Percentiles rank a stretch among this genome's conserved stretches.
Conservation (phyloP, 805 yeast genomes). For the Wickerhamiella australiensis region DNA sequence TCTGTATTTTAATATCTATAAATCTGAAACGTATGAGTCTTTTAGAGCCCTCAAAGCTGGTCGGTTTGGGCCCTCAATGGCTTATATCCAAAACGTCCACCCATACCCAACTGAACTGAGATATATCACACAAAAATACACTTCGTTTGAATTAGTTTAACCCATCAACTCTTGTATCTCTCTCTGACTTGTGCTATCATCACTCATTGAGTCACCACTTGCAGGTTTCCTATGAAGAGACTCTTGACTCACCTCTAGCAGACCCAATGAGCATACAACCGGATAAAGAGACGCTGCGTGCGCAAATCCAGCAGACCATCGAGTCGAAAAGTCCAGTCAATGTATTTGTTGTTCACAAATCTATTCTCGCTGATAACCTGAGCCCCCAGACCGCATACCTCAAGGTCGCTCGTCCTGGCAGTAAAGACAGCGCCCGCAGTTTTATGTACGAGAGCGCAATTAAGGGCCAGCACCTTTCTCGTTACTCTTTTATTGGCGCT, state of each 20-base stretch:
- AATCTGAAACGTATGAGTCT: too few relatives aligned
- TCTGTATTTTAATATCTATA: too few relatives aligned
- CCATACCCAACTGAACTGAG: too few relatives aligned
- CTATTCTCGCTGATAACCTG: conserved; percentile 60
- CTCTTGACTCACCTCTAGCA: too few relatives aligned
- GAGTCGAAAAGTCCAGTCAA: conserved; percentile 38
- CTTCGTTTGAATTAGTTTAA: too few relatives aligned
- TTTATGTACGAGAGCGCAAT: conserved; percentile 81
- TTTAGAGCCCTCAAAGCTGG: too few relatives aligned
- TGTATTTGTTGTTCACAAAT: conserved; percentile 69
- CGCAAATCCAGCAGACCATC: conserved; percentile 23
- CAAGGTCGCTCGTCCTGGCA: conserved; percentile 57
- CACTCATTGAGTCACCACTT: neutral
- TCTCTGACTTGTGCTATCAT: too few relatives aligned
- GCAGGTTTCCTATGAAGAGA: too few relatives aligned
- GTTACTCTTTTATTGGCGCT: conserved; percentile 85
- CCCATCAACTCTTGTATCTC: too few relatives aligned
- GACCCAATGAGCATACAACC: conserved; percentile 36
- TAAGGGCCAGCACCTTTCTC: conserved; percentile 77
- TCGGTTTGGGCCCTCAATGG: too few relatives aligned
- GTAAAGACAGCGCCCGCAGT: conserved; percentile 42
- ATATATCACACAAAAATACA: too few relatives aligned
- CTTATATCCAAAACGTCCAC: too few relatives aligned
- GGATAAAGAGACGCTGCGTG: conserved; percentile 34
- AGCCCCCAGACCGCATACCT: conserved; percentile 88